These are phyloP conservation scores for Xerocomus amazonicus DNA, from an alignment of 1,284 basidiomycete species.

Conservation along the genomic window DNA sequence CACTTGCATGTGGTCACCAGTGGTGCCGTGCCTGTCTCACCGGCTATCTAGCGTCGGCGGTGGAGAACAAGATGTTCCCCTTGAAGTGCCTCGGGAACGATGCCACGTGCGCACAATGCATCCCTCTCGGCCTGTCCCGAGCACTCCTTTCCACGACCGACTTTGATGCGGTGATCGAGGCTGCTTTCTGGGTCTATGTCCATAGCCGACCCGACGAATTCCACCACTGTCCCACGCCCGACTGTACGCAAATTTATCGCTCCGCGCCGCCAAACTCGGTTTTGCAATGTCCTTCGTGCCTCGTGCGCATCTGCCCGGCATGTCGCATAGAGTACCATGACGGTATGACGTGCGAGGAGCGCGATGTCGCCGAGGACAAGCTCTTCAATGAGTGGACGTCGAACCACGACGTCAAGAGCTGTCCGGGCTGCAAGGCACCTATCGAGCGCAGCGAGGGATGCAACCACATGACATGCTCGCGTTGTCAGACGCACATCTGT, in stretches of 20 bases:
- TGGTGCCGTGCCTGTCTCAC: slow-evolving; percentile 62
- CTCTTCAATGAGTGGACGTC: slow-evolving; percentile 59
- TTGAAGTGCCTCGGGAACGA: slow-evolving; percentile 61
- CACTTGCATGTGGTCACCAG: slow-evolving; percentile 57
- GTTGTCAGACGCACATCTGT: slow-evolving; percentile 70
- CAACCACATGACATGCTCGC: slow-evolving; percentile 70
- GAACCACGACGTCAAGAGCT: slow-evolving; percentile 61
- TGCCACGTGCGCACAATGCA: slow-evolving; percentile 48
- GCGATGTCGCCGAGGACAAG: slow-evolving; percentile 47
- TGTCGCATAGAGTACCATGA: slow-evolving; percentile 69
- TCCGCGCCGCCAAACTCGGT: slow-evolving; percentile 44
- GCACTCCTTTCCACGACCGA: slow-evolving; percentile 47
- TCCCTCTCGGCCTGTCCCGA: slow-evolving; percentile 50
- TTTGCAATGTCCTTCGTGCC: slow-evolving; percentile 69
- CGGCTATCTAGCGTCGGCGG: slow-evolving; percentile 52
- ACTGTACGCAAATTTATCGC: slow-evolving; percentile 69
- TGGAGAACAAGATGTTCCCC: slow-evolving; percentile 61
- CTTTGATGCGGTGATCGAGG: slow-evolving; percentile 51
- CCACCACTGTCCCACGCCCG: slow-evolving; percentile 69
- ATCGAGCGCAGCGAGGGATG: slow-evolving; percentile 72
- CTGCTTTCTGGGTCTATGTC: slow-evolving; percentile 56
- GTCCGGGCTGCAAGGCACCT: slow-evolving; percentile 60
- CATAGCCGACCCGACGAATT: slow-evolving; percentile 56
- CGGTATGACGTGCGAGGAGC: slow-evolving; percentile 55
- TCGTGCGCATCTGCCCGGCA: slow-evolving; percentile 60